A percentile compares a stretch with the other conserved stretches of the same genome.
Conservation (phyloP, 78 protist genomes). For the Dictyostelium brefeldianum region DNA sequence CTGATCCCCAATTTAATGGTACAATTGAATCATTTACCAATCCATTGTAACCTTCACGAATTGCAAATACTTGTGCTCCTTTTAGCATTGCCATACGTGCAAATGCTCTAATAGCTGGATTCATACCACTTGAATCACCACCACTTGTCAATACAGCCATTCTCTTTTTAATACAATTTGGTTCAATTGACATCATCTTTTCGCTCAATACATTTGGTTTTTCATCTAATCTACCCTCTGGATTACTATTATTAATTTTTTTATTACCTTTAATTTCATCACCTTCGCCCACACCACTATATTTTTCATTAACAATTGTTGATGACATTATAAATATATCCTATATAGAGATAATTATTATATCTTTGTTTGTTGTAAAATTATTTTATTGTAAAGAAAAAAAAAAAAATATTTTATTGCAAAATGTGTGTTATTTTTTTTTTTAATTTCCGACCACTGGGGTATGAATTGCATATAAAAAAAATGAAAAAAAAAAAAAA, state of each 20-base stretch:
- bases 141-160: slow-evolving; percentile 83
- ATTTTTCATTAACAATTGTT: neutral
- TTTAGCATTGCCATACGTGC: slow-evolving; percentile 34
- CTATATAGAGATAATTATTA: no score
- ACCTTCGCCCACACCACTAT: neutral
- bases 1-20: slow-evolving; percentile 75
- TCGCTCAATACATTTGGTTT: neutral
- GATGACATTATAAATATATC: neutral
- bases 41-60: slow-evolving; percentile 90
- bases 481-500: no score
- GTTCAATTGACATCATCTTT: neutral
- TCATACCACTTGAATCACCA: slow-evolving; percentile 88
- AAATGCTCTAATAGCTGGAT: slow-evolving; percentile 84
- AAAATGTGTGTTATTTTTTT: no score
- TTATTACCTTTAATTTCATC: slow-evolving; percentile 4
- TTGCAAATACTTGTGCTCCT: slow-evolving; percentile 81
- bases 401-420: neutral
- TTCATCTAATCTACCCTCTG: neutral
- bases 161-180: slow-evolving; percentile 1
- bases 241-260: neutral
- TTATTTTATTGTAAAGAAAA: neutral
- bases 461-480: no score
- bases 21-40: slow-evolving; percentile 77
- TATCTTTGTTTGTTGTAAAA: no score
- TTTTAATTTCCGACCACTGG: no score